A percentile compares a stretch with the other conserved stretches of the same genome.
These are phyloP conservation scores for Colletotrichum truncatum DNA, from an alignment of 2,329 filamentous ascomycete species.

Conservation along the genomic window DNA sequence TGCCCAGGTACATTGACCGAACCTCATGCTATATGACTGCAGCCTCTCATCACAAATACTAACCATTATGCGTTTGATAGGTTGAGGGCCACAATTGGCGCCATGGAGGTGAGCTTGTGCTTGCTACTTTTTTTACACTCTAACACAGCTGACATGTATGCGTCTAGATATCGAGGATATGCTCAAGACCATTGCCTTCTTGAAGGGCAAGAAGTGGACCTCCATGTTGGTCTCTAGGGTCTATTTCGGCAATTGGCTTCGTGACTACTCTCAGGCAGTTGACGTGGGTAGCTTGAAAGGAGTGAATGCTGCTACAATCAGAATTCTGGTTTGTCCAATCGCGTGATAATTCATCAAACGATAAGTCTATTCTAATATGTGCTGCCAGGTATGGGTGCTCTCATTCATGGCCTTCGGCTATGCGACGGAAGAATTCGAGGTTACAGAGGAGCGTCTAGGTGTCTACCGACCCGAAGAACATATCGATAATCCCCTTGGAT, in stretches of 20 bases:
- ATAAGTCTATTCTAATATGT: constrained; percentile 12
- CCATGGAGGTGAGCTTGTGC: constrained; percentile 63
- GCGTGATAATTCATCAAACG: not conserved
- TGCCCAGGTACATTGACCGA: constrained; percentile 46
- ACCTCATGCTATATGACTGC: not conserved
- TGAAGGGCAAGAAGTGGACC: constrained; percentile 87
- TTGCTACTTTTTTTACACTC: not conserved
- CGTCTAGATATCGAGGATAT: constrained; percentile 79
- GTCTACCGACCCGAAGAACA: constrained; percentile 82
- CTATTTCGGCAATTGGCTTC: constrained; percentile 89
- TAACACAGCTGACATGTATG: constrained; percentile 1
- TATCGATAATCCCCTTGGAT: constrained; percentile 83
- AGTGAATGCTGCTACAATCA: constrained; percentile 80
- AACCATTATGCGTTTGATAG: constrained; percentile 46
- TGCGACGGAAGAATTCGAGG: constrained; percentile 87
- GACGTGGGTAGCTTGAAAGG: constrained; percentile 84
- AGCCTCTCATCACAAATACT: not conserved
- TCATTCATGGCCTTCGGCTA: constrained; percentile 86
- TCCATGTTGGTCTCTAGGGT: constrained; percentile 79
- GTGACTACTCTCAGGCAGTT: constrained; percentile 86
- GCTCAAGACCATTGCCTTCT: constrained; percentile 79
- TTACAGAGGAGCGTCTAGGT: constrained; percentile 81
- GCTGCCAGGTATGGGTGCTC: constrained; percentile 73
- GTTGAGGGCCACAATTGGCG: constrained; percentile 76
- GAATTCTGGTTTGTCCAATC: constrained; percentile 65